Conservation (phyloP, 2,329 filamentous ascomycete genomes). For the Trichophyton mentagrophytes region DNA sequence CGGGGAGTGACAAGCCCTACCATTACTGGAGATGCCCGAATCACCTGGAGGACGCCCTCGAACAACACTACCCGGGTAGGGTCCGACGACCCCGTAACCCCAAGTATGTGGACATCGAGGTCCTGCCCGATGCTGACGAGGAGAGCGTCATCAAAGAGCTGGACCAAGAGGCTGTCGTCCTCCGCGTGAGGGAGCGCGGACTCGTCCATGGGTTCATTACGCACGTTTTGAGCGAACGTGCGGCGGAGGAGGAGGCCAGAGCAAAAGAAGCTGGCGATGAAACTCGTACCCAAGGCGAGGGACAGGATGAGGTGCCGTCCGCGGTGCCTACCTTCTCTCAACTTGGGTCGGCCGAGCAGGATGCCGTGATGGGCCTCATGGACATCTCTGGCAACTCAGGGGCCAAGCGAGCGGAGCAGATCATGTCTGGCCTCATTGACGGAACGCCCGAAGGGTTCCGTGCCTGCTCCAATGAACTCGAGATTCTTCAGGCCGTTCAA, state of each 20-base stretch:
- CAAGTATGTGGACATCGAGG: constrained; percentile 57
- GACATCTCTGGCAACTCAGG: constrained; percentile 17
- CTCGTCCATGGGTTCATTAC: constrained; percentile 62
- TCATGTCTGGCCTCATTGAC: constrained; percentile 23
- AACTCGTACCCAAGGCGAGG: not conserved
- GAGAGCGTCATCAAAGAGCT: constrained; percentile 44
- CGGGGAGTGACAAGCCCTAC: constrained; percentile 42
- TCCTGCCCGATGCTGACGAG: constrained; percentile 42
- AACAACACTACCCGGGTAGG: constrained; percentile 17
- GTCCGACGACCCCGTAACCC: constrained; percentile 17
- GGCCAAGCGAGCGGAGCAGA: constrained; percentile 17
- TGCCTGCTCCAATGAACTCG: constrained; percentile 19
- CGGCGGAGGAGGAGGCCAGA: not conserved
- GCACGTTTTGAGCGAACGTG: constrained; percentile 37
- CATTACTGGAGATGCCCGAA: constrained; percentile 77
- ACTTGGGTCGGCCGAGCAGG: constrained; percentile 20
- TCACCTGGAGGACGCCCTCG: constrained; percentile 66
- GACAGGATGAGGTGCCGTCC: constrained; percentile 9
- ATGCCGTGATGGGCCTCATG: constrained; percentile 23
- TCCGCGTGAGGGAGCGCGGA: constrained; percentile 51
- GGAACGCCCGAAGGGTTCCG: constrained; percentile 18
- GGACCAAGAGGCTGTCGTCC: constrained; percentile 50
- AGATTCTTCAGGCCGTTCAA: constrained; percentile 21
- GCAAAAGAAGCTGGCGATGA: not conserved
- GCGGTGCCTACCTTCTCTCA: constrained; percentile 16